Evolutionary conservation across 2,329 filamentous ascomycete genomes (phyloP), one percentile per base, ranked within the genome.

Genomic region (Epichloe sp.): DNA sequence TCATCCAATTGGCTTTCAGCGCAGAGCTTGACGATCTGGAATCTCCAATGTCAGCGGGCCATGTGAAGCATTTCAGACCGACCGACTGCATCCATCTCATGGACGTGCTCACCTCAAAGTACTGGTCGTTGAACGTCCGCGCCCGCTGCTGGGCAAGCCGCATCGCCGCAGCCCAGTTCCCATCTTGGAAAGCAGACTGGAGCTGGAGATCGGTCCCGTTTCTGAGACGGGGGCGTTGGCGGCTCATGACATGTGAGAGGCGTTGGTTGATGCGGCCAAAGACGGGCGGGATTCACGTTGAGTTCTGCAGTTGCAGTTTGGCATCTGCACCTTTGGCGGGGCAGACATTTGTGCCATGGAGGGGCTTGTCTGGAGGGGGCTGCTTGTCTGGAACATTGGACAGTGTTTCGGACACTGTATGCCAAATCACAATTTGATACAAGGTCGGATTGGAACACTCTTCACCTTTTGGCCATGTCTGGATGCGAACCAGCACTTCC

Each of bases 1-100:
- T 74, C 71, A 56, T 79, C 77, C 2, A 76, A 62, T 58, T 74
- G 72, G 19, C 74, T 73, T 60, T 77, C 73, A 14, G 76, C 76
- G 50, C 70, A 74, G 40, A 72, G 60, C 56, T 71, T 76, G 52
- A 77, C 63, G 23, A 69, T 66, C 73, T 76, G 49, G 4, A 6
- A 23, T 6, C 17, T 17, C 34, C 41, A 19, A 19, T 21, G 51
- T 59, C 45, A 54, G 52, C 26, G 47, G 14, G 8, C 14, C 6
- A 15, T 10, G 7, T n/a, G 3, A n/a, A 21, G 11, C 17, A 36
- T 35, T 15, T 15, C 21, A 19, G 10, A 35, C 26, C 8, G 26
- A 23, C 23, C 15, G 21, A 11, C 1, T 31, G 26, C 26, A 31
- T 31, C 26, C 37, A 42, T 14, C 38, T 21, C 23, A 23, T 6